These are phyloP conservation scores for Arabidopsis hybrid DNA, from an alignment of 441 rosid genomes.

Conservation along the genomic window DNA sequence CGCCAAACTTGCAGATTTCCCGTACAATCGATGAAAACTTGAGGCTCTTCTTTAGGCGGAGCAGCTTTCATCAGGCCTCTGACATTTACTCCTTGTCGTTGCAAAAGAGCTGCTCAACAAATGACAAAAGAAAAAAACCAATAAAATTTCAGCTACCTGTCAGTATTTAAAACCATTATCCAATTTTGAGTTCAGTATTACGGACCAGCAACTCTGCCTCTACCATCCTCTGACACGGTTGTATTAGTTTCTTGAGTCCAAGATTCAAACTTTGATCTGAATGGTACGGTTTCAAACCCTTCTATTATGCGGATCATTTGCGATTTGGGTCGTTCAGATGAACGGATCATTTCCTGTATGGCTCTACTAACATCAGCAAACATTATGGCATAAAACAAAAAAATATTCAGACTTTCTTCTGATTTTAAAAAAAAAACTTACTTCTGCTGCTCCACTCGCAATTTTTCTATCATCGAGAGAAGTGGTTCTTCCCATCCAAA, in stretches of 20 bases:
- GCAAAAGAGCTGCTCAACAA: conserved; percentile 44
- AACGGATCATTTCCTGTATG: conserved; percentile 71
- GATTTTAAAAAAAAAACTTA: conserved; percentile 43
- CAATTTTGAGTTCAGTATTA: conserved; percentile 27
- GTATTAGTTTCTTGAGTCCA: conserved; percentile 78
- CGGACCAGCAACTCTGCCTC: conserved; percentile 96
- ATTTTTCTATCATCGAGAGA: conserved; percentile 72
- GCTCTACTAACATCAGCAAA: conserved; percentile 37
- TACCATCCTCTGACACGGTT: conserved; percentile 83
- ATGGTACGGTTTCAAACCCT: conserved; percentile 79
- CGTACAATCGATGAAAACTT: conserved; percentile 68
- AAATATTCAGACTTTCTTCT: conserved; percentile 5
- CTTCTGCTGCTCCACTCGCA: conserved; percentile 80
- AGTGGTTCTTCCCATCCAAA: conserved; percentile 92
- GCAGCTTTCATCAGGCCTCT: conserved; percentile 67
- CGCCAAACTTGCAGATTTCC: conserved; percentile 89
- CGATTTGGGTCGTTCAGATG: conserved; percentile 68
- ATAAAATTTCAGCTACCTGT: neutral
- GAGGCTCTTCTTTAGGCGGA: conserved; percentile 61
- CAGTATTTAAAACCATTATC: conserved; percentile 12
- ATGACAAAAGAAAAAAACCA: neutral
- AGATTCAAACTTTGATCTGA: conserved; percentile 72
- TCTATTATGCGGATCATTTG: conserved; percentile 83
- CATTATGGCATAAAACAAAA: conserved; percentile 16
- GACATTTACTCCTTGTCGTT: conserved; percentile 68